Evolutionary conservation across 2,329 filamentous ascomycete species (phyloP).

Genomic region (Akanthomyces muscarius): DNA sequence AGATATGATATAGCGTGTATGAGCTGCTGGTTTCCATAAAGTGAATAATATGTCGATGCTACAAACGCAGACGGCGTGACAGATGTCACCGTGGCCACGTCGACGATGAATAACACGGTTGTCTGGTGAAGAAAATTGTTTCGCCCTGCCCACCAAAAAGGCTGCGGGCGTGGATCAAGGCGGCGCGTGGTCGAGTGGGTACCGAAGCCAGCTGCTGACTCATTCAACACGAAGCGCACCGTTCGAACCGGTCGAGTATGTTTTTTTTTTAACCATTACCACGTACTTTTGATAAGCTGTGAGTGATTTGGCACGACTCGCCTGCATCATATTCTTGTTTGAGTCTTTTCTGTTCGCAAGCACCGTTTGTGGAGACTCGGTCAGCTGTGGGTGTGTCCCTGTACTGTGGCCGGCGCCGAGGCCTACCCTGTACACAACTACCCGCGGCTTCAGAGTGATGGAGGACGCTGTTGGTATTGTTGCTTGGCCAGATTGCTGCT

Average conservation of each 20-base stretch:
- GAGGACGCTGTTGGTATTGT: too few relatives aligned
- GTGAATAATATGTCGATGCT: not conserved
- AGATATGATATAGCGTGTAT: too few relatives aligned
- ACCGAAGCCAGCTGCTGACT: conserved; percentile 3
- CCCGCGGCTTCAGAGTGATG: not conserved
- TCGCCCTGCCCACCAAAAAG: not conserved
- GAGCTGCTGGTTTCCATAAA: not conserved
- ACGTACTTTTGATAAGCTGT: not conserved
- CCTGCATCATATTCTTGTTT: too few relatives aligned
- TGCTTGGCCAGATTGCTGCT: too few relatives aligned
- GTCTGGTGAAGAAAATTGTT: conserved; percentile 14
- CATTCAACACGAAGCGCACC: conserved; percentile 7
- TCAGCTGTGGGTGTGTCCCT: not conserved
- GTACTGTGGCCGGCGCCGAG: not conserved
- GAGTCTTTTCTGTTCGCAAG: too few relatives aligned
- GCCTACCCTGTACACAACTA: not conserved
- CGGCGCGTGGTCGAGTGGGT: conserved; percentile 11
- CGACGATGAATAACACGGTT: conserved; percentile 4
- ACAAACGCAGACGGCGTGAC: not conserved
- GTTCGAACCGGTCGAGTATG: conserved; percentile 10
- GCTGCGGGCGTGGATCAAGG: not conserved
- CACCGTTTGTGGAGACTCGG: not conserved
- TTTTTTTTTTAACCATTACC: not conserved
- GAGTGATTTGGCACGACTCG: too few relatives aligned
- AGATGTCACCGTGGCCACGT: not conserved